Evolutionary conservation across 208 protist genomes (phyloP).

Genomic region (Trypanosoma melophagium): DNA sequence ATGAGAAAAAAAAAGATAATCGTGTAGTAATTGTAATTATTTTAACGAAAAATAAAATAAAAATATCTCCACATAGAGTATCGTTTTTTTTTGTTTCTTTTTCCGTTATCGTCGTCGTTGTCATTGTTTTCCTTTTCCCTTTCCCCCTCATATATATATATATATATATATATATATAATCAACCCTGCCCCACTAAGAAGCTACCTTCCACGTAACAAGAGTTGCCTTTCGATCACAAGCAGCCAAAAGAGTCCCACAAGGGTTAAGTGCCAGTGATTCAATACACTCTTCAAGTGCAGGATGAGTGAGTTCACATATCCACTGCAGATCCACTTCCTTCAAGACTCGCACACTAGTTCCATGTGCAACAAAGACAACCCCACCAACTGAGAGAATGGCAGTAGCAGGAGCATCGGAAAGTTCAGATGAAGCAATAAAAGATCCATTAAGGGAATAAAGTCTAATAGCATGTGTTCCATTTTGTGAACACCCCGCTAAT

Average conservation of each 20-base stretch:
- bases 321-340: conserved; percentile 20
- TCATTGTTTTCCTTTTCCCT: too few relatives aligned
- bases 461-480: conserved; percentile 11
- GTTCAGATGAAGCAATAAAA: conserved; percentile 16
- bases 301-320: conserved; percentile 25
- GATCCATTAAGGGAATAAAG: conserved; percentile 31
- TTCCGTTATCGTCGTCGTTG: too few relatives aligned
- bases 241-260: conserved; percentile 22
- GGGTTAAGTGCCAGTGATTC: conserved; percentile 32
- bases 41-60: too few relatives aligned
- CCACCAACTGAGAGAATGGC: conserved; percentile 33
- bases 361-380: conserved; percentile 31
- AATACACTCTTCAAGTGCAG: conserved; percentile 28
- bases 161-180: not conserved
- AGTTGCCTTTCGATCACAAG: conserved; percentile 22
- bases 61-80: too few relatives aligned
- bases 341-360: conserved; percentile 18
- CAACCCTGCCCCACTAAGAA: not conserved
- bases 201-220: conserved; percentile 33
- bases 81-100: not conserved
- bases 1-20: not conserved
- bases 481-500: conserved; percentile 23
- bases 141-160: not conserved
- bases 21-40: too few relatives aligned
- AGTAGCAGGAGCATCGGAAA: conserved; percentile 15